Evolutionary conservation across 345 rosid genomes (phyloP).

Genomic region (Aquilaria yunnanensis): DNA sequence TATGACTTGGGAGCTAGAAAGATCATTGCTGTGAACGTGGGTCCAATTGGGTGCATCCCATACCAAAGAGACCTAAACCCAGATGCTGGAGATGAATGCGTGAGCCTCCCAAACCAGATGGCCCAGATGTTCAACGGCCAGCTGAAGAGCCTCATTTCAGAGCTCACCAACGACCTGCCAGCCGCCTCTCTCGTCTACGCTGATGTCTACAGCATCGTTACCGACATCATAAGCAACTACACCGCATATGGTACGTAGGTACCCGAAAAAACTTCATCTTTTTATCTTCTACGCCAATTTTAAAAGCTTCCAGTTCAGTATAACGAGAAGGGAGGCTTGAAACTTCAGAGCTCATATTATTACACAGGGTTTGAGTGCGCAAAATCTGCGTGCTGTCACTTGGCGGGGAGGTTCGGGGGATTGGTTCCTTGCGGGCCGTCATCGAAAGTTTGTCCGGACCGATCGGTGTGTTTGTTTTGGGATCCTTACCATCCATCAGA

Average conservation of each 20-base stretch:
- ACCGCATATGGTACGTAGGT: constrained; percentile 34
- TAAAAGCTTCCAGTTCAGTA: background rate
- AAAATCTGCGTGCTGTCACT: constrained; percentile 45
- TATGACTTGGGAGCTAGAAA: constrained; percentile 60
- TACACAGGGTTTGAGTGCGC: constrained; percentile 53
- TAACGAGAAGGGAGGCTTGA: no score
- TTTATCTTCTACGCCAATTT: background rate
- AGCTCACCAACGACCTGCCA: constrained; percentile 31
- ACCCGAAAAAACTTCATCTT: background rate
- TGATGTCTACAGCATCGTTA: constrained; percentile 43
- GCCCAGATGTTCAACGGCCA: constrained; percentile 51
- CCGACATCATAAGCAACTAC: constrained; percentile 49
- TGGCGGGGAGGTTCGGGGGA: constrained; percentile 56
- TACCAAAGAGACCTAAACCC: constrained; percentile 50
- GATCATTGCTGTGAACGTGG: constrained; percentile 55
- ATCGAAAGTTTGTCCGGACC: constrained; percentile 37
- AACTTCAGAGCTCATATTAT: background rate
- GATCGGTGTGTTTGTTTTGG: constrained; percentile 51
- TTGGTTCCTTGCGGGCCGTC: constrained; percentile 48
- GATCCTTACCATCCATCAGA: constrained; percentile 63
- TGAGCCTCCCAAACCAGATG: constrained; percentile 43
- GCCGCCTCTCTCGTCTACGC: constrained; percentile 52
- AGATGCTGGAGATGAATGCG: constrained; percentile 36
- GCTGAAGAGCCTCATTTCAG: constrained; percentile 33
- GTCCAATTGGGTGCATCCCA: constrained; percentile 87